Conservation (phyloP, 495 filamentous ascomycete species). For the Talaromyces trachyspermus region DNA sequence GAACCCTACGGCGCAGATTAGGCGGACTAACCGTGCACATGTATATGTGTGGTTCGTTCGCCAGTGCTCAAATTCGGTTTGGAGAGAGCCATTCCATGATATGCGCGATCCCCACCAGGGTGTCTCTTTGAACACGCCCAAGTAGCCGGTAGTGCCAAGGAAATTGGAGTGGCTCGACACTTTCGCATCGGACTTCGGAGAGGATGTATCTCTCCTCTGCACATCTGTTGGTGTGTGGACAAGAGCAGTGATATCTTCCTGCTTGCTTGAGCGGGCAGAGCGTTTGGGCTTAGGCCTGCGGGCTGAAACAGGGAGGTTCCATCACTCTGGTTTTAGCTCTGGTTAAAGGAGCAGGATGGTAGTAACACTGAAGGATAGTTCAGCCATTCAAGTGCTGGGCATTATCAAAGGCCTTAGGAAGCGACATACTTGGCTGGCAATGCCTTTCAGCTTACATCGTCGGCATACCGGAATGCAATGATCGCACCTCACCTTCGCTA, state of each 20-base stretch:
- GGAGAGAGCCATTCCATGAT: slow-evolving; percentile 1
- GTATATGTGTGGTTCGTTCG: slow-evolving; percentile 7
- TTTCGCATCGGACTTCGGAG: background rate
- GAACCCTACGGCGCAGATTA: slow-evolving; percentile 6
- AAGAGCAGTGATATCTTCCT: background rate
- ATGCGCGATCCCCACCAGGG: background rate
- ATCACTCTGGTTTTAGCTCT: background rate
- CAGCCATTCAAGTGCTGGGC: background rate
- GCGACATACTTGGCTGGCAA: background rate
- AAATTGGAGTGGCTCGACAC: background rate
- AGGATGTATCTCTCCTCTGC: background rate
- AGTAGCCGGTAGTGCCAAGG: slow-evolving; percentile 12
- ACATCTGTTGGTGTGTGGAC: background rate
- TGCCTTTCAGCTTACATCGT: slow-evolving; percentile 15
- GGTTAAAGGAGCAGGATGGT: slow-evolving; percentile 24
- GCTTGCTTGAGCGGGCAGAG: background rate
- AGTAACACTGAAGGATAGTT: slow-evolving; percentile 11
- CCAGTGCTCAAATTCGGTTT: slow-evolving; percentile 8
- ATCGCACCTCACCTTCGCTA: slow-evolving; percentile 28
- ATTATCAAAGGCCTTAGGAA: background rate
- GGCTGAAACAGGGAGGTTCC: background rate
- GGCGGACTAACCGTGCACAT: slow-evolving; percentile 20
- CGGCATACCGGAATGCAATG: slow-evolving; percentile 18
- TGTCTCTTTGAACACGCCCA: slow-evolving; percentile 10
- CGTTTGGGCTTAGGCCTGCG: background rate